Evolutionary conservation across 2,329 filamentous ascomycete species (phyloP), one percentile per base, ranked within the genome.

Genomic region (Trichoderma pleuroti): DNA sequence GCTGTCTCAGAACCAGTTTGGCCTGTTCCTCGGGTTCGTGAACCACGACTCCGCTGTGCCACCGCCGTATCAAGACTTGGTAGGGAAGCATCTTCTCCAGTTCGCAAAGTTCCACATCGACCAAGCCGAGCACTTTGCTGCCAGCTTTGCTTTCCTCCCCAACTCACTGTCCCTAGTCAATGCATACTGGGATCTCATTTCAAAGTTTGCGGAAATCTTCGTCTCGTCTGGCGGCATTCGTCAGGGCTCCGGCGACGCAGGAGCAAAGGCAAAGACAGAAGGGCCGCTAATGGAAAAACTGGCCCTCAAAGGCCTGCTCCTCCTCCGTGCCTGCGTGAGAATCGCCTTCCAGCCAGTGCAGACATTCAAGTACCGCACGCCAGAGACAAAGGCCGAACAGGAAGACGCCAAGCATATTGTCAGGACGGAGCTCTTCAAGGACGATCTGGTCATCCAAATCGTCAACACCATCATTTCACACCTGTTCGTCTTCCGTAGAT

Each of bases 91-190:
- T 77, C 84, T 97, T 2, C 82, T 98, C 54, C 94, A 98, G 77
- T 91, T 98, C 63, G 91, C 94, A 4, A 99, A 98, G 80, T 84
- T 99, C 4, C 96, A 98, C 78, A 86, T 97, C 49, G 91, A 93
- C 70, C 95, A 98, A 91, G 90, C 93, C 1, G 88, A 89, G 63
- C 83, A 85, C 6, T 94, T 97, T 78, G 90, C 94, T 1, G 90
- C 92, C 4, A 92, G 93, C 68, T 98, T 98, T 80, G 90, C 91
- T 1, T 85, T 93, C 14, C 86, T 99, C 8, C 93, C 94, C 2
- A 91, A 93, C 76, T 94, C 93, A 2, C 83, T 97, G 18, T 85
- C 90, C 18, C 87, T 98, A 28, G 90, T 93, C 2, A 89, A 88
- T 74, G 90, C 92, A 18, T 98, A 98, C 80, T 98, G 96, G 95